Conservation (phyloP, 352 stramenopile species). For the Phytophthora pini region DNA sequence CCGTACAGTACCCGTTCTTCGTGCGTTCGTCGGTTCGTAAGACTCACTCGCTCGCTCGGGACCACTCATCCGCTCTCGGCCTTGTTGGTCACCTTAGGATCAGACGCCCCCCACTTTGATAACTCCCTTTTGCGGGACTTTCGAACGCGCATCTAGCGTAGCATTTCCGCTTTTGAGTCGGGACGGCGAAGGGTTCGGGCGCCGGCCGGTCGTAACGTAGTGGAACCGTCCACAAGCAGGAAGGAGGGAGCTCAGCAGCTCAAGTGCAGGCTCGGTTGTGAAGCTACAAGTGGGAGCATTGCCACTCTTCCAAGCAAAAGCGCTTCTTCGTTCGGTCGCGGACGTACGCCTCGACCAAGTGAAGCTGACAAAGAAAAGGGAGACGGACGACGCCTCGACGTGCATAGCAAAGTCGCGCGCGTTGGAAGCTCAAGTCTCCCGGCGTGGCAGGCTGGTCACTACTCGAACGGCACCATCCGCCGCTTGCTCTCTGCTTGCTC, state of each 20-base stretch:
- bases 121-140: conserved; percentile 7
- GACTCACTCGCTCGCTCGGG: neutral
- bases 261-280: conserved; percentile 10
- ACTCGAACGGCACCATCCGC: conserved; percentile 11
- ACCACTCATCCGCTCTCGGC: conserved; percentile 23
- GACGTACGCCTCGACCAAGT: conserved; percentile 1
- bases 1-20: conserved; percentile 19
- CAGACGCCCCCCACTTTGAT: conserved; percentile 4
- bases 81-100: conserved; percentile 24
- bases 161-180: conserved; percentile 18
- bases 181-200: conserved; percentile 5
- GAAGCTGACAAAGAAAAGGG: conserved; percentile 28
- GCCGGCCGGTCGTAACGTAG: neutral
- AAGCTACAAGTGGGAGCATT: conserved; percentile 17
- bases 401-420: conserved; percentile 26
- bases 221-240: conserved; percentile 2
- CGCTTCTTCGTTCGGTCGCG: conserved; percentile 12
- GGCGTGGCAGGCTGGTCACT: neutral
- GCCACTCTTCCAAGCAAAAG: neutral
- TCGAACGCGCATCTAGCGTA: conserved; percentile 13
- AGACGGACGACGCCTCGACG: conserved; percentile 29
- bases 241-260: conserved; percentile 8
- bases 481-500: conserved; percentile 6
- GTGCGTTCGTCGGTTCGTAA: conserved; percentile 7
- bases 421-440: conserved; percentile 19